Evolutionary conservation across 2,329 filamentous ascomycete genomes (phyloP).

Genomic region (Hymenoscyphus infarciens): DNA sequence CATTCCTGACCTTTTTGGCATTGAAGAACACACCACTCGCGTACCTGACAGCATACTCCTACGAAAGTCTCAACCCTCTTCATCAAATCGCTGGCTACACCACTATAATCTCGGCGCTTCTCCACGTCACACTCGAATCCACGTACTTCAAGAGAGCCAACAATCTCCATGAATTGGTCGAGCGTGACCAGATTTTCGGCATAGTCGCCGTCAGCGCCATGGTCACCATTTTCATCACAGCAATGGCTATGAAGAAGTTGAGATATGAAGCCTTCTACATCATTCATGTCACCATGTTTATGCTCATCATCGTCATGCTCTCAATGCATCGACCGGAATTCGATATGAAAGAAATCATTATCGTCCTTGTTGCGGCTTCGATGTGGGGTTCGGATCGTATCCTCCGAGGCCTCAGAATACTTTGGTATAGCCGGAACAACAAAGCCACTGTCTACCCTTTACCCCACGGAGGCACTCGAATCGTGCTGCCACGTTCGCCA

Average conservation of each 20-base stretch:
- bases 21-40: constrained; percentile 58
- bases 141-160: constrained; percentile 35
- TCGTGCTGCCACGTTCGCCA: constrained; percentile 50
- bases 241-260: constrained; percentile 41
- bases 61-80: constrained; percentile 56
- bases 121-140: constrained; percentile 40
- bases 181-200: constrained; percentile 35
- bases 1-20: constrained; percentile 50
- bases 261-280: constrained; percentile 56
- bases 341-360: constrained; percentile 39
- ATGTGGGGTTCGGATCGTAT: constrained; percentile 52
- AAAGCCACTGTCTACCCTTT: constrained; percentile 51
- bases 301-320: constrained; percentile 45
- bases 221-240: constrained; percentile 42
- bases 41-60: constrained; percentile 50
- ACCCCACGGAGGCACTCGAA: constrained; percentile 50
- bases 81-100: constrained; percentile 52
- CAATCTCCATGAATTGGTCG: constrained; percentile 33
- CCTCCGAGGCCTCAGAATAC: constrained; percentile 44
- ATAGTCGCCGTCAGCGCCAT: constrained; percentile 48
- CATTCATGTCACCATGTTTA: constrained; percentile 48
- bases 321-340: constrained; percentile 51
- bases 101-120: constrained; percentile 43
- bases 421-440: constrained; percentile 48
- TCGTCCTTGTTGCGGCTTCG: constrained; percentile 41